A percentile compares a stretch with the other conserved stretches of the same genome.
Evolutionary conservation across 2,329 filamentous ascomycete genomes (phyloP).

Genomic region (Furcasterigmium sp.): DNA sequence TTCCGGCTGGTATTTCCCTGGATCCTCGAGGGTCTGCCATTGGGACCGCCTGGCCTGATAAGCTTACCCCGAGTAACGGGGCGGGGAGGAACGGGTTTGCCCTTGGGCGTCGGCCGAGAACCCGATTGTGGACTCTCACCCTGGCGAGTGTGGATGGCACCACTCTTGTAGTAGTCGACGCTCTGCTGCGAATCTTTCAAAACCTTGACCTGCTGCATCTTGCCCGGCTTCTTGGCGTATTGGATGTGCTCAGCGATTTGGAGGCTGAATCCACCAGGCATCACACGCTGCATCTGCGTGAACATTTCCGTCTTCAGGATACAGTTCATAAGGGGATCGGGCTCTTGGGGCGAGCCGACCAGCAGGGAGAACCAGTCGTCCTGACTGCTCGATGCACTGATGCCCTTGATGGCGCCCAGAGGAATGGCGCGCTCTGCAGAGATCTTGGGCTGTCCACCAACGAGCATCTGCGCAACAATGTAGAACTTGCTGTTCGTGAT

Average conservation of each 20-base stretch:
- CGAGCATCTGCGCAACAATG: constrained; percentile 76
- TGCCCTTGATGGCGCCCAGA: constrained; percentile 81
- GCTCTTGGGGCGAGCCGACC: constrained; percentile 81
- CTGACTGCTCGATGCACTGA: constrained; percentile 73
- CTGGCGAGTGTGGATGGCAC: constrained; percentile 77
- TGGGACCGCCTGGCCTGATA: constrained; percentile 83
- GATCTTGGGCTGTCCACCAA: constrained; percentile 78
- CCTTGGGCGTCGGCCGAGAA: constrained; percentile 80
- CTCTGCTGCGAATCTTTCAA: constrained; percentile 76
- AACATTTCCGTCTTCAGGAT: constrained; percentile 97
- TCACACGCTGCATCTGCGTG: constrained; percentile 77
- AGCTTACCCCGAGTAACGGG: constrained; percentile 93
- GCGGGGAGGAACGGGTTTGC: constrained; percentile 78
- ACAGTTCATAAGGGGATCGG: constrained; percentile 90
- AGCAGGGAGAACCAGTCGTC: constrained; percentile 98
- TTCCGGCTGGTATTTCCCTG: constrained; percentile 40
- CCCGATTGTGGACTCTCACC: constrained; percentile 80
- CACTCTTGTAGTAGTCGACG: constrained; percentile 90
- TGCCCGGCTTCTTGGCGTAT: constrained; percentile 97
- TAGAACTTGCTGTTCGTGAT: constrained; percentile 85
- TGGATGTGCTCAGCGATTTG: constrained; percentile 82
- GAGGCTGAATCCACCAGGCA: constrained; percentile 75
- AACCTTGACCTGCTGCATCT: constrained; percentile 82
- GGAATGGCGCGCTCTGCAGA: constrained; percentile 76
- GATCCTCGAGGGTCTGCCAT: constrained; percentile 71